Conservation (phyloP, 139 green algal species). For the Haematococcus sp. region DNA sequence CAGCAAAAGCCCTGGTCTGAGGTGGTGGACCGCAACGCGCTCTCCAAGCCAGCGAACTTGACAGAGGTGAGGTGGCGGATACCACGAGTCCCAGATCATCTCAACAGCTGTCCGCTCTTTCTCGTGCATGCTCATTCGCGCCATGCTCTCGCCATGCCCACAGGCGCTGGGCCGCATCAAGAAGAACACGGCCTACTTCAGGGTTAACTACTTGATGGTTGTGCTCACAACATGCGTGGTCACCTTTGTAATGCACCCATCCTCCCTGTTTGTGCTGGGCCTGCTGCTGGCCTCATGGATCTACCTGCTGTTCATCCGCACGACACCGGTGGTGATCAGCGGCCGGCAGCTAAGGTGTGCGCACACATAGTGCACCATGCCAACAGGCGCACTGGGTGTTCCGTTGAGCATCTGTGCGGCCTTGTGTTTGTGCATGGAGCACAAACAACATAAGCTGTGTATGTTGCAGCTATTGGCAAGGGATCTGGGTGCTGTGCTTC, state of each 20-base stretch:
- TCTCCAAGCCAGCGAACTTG: slow-evolving; percentile 73
- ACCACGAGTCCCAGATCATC: not conserved
- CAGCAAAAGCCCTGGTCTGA: slow-evolving; percentile 88
- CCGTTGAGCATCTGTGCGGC: not conserved
- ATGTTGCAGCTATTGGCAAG: too few species aligned
- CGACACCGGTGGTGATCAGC: slow-evolving; percentile 68
- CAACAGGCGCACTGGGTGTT: not conserved
- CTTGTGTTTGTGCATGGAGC: too few species aligned
- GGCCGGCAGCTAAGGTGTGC: slow-evolving; percentile 72
- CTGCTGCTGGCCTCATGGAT: slow-evolving; percentile 71
- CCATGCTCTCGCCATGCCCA: not conserved
- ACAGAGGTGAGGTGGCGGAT: slow-evolving; percentile 59
- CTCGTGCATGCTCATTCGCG: not conserved
- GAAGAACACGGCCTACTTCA: slow-evolving; percentile 92
- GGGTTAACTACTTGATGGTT: slow-evolving; percentile 87
- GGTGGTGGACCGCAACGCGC: slow-evolving; percentile 73
- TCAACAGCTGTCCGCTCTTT: not conserved
- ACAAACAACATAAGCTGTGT: too few species aligned
- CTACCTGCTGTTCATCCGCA: slow-evolving; percentile 84
- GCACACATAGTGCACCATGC: not conserved
- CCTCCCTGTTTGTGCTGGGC: slow-evolving; percentile 72
- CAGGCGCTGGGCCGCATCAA: slow-evolving; percentile 72
- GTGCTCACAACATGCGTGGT: slow-evolving; percentile 57
- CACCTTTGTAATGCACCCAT: slow-evolving; percentile 73
- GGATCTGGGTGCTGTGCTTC: not conserved